Percentiles rank a stretch among this genome's conserved stretches.
These are phyloP conservation scores for Chrysoporthe cubensis DNA, from an alignment of 2,329 filamentous ascomycete genomes.

Conservation along the genomic window DNA sequence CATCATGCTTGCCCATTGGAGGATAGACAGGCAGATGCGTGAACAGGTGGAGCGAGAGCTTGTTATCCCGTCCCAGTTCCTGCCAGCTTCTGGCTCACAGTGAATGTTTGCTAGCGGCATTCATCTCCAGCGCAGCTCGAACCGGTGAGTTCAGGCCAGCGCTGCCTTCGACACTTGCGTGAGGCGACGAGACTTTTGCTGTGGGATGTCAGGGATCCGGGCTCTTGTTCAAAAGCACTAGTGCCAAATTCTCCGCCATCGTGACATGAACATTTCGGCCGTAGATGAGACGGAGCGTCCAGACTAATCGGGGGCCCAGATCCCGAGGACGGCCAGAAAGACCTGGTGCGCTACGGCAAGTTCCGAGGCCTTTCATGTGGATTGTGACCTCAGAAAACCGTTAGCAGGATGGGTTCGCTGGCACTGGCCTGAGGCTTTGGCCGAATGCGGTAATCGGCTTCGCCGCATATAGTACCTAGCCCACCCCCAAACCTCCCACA, in stretches of 20 bases:
- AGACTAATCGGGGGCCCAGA: constrained; percentile 7
- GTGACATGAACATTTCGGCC: constrained; percentile 22
- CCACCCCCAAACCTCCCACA: constrained; percentile 21
- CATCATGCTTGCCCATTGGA: constrained; percentile 21
- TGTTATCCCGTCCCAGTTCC: constrained; percentile 14
- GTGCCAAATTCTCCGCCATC: constrained; percentile 20
- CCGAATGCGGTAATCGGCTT: constrained; percentile 30
- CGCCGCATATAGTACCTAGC: constrained; percentile 28
- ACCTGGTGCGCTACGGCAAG: constrained; percentile 23
- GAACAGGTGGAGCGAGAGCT: constrained; percentile 26
- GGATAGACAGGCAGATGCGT: constrained; percentile 20
- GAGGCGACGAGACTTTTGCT: constrained; percentile 4
- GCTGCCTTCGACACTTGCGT: constrained; percentile 15
- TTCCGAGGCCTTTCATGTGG: constrained; percentile 16
- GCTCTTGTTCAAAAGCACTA: not conserved
- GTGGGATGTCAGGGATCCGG: constrained; percentile 12
- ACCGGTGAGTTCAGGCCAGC: not conserved
- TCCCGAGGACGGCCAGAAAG: constrained; percentile 20
- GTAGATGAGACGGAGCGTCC: constrained; percentile 2
- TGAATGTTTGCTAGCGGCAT: constrained; percentile 20
- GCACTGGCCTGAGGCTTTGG: constrained; percentile 17
- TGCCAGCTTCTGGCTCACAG: constrained; percentile 17
- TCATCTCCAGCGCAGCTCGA: constrained; percentile 7
- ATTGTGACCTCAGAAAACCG: constrained; percentile 12
- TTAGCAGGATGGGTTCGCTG: constrained; percentile 26